Percentiles rank a stretch among this genome's conserved stretches.
These are phyloP conservation scores for Silybum marianum DNA, from an alignment of 129 eudicot species.

Conservation along the genomic window DNA sequence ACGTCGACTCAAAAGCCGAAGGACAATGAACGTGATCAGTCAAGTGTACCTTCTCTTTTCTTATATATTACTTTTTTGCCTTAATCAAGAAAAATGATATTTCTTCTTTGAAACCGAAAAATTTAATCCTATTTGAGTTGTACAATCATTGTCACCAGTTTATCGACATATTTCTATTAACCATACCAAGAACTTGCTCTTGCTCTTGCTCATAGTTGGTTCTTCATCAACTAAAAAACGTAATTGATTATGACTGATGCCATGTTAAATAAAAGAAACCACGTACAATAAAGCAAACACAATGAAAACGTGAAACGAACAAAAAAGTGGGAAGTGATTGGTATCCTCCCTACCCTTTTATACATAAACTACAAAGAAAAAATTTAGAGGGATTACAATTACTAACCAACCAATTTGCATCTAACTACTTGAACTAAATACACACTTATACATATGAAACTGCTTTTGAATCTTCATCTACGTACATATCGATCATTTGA, in stretches of 20 bases:
- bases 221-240: neutral
- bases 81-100: neutral
- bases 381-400: neutral
- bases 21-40: no score
- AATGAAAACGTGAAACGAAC: neutral
- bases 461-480: neutral
- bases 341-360: neutral
- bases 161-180: neutral
- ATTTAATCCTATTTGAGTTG: neutral
- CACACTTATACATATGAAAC: neutral
- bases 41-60: neutral
- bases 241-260: neutral
- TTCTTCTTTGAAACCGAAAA: neutral
- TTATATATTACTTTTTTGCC: neutral
- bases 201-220: neutral
- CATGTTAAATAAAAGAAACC: neutral
- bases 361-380: neutral
- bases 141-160: neutral
- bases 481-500: neutral
- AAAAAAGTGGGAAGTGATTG: neutral
- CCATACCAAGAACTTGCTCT: neutral
- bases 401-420: neutral
- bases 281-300: neutral
- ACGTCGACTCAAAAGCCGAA: no score
- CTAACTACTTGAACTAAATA: neutral